A percentile compares a stretch with the other conserved stretches of the same genome.
Evolutionary conservation across 768 basidiomycete species (phyloP).

Genomic region (Ramaria rubella): DNA sequence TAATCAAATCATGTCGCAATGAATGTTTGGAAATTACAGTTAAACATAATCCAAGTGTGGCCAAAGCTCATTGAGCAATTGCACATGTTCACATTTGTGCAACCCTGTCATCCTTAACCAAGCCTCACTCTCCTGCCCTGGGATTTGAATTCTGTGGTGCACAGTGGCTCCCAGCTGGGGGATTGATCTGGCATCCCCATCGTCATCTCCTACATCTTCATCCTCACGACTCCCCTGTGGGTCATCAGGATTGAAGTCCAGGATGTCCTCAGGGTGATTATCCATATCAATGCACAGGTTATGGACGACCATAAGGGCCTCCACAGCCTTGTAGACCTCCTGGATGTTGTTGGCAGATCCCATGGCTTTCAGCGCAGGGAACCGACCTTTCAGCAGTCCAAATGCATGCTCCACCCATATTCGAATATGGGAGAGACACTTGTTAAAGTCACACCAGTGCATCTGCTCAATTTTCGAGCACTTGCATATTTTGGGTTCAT

Average conservation of each 20-base stretch:
- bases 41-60: too few relatives aligned
- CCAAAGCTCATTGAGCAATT: not conserved
- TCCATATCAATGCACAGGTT: not conserved
- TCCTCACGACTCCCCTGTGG: too few relatives aligned
- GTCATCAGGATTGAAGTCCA: not conserved
- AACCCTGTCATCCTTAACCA: not conserved
- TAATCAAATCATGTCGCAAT: not conserved
- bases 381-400: not conserved
- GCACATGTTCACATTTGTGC: not conserved
- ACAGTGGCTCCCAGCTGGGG: not conserved
- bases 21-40: not conserved
- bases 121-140: not conserved
- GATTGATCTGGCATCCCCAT: too few relatives aligned
- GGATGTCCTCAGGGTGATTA: not conserved
- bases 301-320: not conserved
- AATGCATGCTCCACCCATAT: slow-evolving; percentile 2
- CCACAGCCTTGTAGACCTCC: not conserved
- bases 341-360: not conserved
- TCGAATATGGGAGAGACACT: not conserved
- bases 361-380: not conserved
- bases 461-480: not conserved
- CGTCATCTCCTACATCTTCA: not conserved
- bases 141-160: not conserved
- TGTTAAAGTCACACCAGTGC: not conserved
- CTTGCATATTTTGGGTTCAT: not conserved